Base-by-base conservation (phyloP, 257 asterid genomes). In the Avicennia marina region DNA sequence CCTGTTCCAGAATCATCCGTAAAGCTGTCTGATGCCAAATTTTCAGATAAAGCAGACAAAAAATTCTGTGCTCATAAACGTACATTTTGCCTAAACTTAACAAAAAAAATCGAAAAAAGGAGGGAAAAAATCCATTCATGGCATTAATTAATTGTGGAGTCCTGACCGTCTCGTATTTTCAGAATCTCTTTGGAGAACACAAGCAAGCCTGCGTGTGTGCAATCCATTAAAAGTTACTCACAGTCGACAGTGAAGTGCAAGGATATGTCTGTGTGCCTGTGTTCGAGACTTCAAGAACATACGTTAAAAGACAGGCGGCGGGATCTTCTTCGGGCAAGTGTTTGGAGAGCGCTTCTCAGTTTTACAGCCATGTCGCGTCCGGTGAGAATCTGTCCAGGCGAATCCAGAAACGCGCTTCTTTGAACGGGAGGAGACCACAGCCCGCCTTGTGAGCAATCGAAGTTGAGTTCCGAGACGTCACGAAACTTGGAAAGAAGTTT, bases 371-470 rank as follows among this genome's bases (percentile, higher is more conserved):
- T 71, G 60, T 79, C 64, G 40, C 39, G 72, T 8, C 67, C 72
- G 6, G 75, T 62, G 18, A 70, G 63, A 42, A 77, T 74, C 49
- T 57, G 43, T 11, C 78, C 86, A 0, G 83, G 83, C 2, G 89
- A 76, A 43, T 48, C 67, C 11, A 75, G 44, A 56, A 77, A 77
- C 62, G 43, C 82, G 41, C 62, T 72, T 74, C 87, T 82, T 21
- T 57, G 68, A 11, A 82, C 48, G 1, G 87, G 90, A 54, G 90
- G 90, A 54, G 90, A 82, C 90, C 90, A 82, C 20, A 82, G 51
- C 7, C 79, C 81, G 27, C 90, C 79, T 26, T 77, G 67, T 0
- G 79, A 43, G 39, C 77, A 79, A 34, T 82, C 90, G 36, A 82
- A 82, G 48, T 60, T 56, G 29, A 82, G 70, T 49, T 77, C 85